Conservation (phyloP, 306 rosid species). For the Senna tora region DNA sequence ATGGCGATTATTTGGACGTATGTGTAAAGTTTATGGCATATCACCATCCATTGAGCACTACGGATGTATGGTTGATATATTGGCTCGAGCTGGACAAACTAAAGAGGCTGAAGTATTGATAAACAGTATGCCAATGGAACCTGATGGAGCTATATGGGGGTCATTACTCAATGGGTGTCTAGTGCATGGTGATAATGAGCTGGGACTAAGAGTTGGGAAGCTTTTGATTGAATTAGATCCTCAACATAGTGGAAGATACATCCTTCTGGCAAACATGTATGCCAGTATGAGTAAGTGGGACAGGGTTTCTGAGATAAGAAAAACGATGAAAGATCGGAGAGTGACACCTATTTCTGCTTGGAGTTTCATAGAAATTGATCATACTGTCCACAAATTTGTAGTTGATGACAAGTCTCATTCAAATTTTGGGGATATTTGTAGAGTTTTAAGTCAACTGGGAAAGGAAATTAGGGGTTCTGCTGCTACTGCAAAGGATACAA, state of each 20-base stretch:
- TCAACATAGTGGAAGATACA: slow-evolving; percentile 57
- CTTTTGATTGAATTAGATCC: slow-evolving; percentile 58
- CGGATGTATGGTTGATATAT: slow-evolving; percentile 61
- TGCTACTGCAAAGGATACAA: slow-evolving; percentile 22
- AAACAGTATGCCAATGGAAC: slow-evolving; percentile 48
- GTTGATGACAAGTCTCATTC: slow-evolving; percentile 46
- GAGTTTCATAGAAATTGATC: slow-evolving; percentile 60
- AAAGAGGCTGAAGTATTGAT: slow-evolving; percentile 48
- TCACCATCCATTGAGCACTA: slow-evolving; percentile 58
- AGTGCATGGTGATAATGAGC: slow-evolving; percentile 53
- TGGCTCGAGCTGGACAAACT: slow-evolving; percentile 52
- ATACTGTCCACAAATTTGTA: slow-evolving; percentile 46
- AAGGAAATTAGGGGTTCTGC: slow-evolving; percentile 39
- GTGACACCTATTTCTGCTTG: slow-evolving; percentile 47
- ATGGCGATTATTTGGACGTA: slow-evolving; percentile 37
- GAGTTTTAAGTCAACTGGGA: slow-evolving; percentile 40
- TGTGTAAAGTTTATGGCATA: slow-evolving; percentile 53
- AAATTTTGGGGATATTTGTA: slow-evolving; percentile 35
- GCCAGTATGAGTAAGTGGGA: slow-evolving; percentile 57
- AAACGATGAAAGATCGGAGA: slow-evolving; percentile 48
- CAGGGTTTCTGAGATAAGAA: slow-evolving; percentile 48
- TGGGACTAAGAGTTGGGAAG: slow-evolving; percentile 57
- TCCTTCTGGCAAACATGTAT: slow-evolving; percentile 54
- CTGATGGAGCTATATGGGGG: slow-evolving; percentile 52
- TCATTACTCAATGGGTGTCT: slow-evolving; percentile 54